Base-by-base conservation (phyloP, 2,329 filamentous ascomycete species). In the Dothistroma pini region DNA sequence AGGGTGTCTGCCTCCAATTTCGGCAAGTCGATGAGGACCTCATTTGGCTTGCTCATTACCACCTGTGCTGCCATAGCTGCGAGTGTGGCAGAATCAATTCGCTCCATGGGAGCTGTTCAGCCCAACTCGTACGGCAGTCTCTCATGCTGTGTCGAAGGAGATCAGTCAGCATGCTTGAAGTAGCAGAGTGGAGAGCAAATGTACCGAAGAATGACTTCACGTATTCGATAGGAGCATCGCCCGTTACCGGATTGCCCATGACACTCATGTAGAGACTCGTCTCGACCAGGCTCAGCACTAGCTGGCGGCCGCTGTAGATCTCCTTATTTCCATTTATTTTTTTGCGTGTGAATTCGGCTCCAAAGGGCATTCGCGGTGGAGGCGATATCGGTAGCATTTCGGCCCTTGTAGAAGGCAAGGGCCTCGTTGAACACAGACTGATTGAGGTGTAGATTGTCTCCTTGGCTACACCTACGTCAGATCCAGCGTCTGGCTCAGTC, bases 401-500 rank as follows among this genome's bases (percentile, higher is more conserved):
- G 65, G 19, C 67, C 68, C 4, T 62, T 58, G 62, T 66, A 74
- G 56, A 61, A 65, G 6, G 56, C 54, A 22, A 74, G 62, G 1
- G 71, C 68, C 6, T 61, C 56, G 51, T 73, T 59, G 59, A 63
- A 76, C 41, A 71, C 72, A 11, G 63, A 64, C 35, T 68, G 59
- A 57, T 75, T 69, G 67, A 76, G 76, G 31, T 53, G 64, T 59
- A 70, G 64, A 60, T 75, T 71, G 63, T 75, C 66, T 21, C 74
- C 73, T 25, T 72, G 34, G 34, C 34, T 38, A 38, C 14, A 16
- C 34, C 9, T 16, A 53, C 51, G 73, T 96, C 91, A 41, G 84
- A 88, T 12, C 90, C 91, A 16, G 90, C 90, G 75, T 95, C 95
- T 0, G 91, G 90, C 76, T 96, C 91, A 1, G 90, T 93, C 71